phyloP scores from a whole-genome alignment of 371 early-diverging fungal species.

The Mucor piriformis region DNA sequence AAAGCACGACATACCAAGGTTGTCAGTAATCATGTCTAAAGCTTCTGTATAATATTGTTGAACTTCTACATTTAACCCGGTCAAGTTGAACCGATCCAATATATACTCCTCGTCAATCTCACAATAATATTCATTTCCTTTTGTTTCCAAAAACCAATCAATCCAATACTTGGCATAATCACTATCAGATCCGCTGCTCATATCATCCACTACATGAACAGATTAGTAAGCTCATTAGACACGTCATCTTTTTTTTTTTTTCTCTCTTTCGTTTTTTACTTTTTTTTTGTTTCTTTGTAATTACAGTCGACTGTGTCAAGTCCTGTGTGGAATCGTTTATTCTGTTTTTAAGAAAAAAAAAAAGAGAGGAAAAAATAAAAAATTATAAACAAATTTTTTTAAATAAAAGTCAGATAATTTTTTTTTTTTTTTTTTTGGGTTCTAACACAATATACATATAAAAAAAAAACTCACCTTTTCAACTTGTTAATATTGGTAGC shows the following conservation, averaged over 20 bases:
- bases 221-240: not conserved
- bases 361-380: not conserved
- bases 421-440: not conserved
- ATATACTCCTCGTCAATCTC: conserved; percentile 94
- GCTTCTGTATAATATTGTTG: conserved; percentile 72
- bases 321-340: conserved; percentile 5
- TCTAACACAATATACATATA: not conserved
- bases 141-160: conserved; percentile 72
- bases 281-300: conserved; percentile 1
- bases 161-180: conserved; percentile 78
- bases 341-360: conserved; percentile 1
- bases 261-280: not conserved
- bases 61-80: conserved; percentile 82
- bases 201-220: conserved; percentile 1
- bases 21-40: conserved; percentile 89
- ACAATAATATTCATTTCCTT: conserved; percentile 91
- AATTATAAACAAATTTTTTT: not conserved
- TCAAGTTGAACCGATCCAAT: conserved; percentile 92
- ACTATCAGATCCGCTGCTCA: conserved; percentile 60
- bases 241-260: not conserved
- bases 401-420: conserved; percentile 3
- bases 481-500: conserved; percentile 7
- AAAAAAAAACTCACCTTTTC: conserved; percentile 15
- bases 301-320: conserved; percentile 9
- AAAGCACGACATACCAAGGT: conserved; percentile 42